phyloP scores from a whole-genome alignment of 164 flowering plant genomes.

The Umbellularia californica region DNA sequence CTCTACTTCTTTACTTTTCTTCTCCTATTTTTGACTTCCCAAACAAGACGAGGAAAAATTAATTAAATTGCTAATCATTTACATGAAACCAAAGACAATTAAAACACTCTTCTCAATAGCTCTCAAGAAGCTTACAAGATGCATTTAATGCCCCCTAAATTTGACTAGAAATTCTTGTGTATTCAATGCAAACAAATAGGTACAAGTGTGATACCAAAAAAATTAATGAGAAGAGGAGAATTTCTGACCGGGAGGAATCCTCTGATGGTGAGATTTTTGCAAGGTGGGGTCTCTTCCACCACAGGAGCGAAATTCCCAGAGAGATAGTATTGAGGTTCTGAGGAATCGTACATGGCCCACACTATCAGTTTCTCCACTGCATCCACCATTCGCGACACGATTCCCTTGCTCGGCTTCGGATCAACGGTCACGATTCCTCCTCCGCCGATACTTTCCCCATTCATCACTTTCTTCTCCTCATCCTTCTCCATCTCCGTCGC shows the following conservation, averaged over 20 bases:
- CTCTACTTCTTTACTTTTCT: too few species aligned
- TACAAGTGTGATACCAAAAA: not conserved
- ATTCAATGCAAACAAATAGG: too few species aligned
- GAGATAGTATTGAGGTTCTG: slow-evolving; percentile 57
- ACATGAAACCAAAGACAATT: too few species aligned
- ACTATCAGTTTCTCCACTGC: slow-evolving; percentile 57
- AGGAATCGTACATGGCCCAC: slow-evolving; percentile 56
- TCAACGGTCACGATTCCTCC: slow-evolving; percentile 43
- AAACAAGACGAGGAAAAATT: too few species aligned
- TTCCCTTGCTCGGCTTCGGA: slow-evolving; percentile 64
- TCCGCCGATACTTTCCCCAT: not conserved
- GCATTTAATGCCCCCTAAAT: too few species aligned
- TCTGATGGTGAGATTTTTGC: slow-evolving; percentile 45
- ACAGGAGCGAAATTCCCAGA: slow-evolving; percentile 82
- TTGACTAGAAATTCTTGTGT: too few species aligned
- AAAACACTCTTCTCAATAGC: too few species aligned
- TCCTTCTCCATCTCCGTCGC: slow-evolving; percentile 3
- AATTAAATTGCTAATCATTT: too few species aligned
- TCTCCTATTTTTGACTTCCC: too few species aligned
- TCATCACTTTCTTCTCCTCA: slow-evolving; percentile 10
- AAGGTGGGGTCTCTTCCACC: slow-evolving; percentile 71
- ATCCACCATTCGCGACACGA: slow-evolving; percentile 46
- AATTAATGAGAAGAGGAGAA: not conserved
- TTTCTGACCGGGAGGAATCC: slow-evolving; percentile 63
- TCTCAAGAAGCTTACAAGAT: too few species aligned